A percentile compares a stretch with the other conserved stretches of the same genome.
phyloP scores from a whole-genome alignment of 148 eudicot species.

The Persicaria tinctoria region DNA sequence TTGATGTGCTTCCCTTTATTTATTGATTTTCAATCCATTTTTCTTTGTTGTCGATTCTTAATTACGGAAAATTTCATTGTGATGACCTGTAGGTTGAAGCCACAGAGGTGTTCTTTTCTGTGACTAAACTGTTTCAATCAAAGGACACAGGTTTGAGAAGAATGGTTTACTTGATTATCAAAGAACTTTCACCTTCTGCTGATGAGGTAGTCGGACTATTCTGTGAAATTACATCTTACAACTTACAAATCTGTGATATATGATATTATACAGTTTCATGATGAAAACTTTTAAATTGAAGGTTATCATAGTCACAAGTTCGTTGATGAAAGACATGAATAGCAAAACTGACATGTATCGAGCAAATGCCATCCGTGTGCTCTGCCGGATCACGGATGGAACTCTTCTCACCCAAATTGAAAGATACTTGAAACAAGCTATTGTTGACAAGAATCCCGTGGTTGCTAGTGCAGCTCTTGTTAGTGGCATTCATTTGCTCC shows the following conservation, averaged over 20 bases:
- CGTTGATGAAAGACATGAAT: conserved; percentile 98
- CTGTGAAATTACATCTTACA: background rate
- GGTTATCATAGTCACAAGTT: conserved; percentile 95
- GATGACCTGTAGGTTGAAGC: conserved; percentile 58
- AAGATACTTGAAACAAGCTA: conserved; percentile 91
- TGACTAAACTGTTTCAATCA: conserved; percentile 82
- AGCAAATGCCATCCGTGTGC: conserved; percentile 92
- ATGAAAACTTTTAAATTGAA: conserved; percentile 18
- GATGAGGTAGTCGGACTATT: conserved; percentile 56
- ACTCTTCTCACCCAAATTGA: conserved; percentile 89
- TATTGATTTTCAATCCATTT: background rate
- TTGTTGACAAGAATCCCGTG: conserved; percentile 93
- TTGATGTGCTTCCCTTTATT: background rate
- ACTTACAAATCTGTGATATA: background rate
- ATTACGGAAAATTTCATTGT: background rate
- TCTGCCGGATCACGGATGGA: conserved; percentile 85
- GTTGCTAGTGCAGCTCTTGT: conserved; percentile 98
- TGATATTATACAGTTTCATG: background rate
- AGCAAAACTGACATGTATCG: conserved; percentile 95
- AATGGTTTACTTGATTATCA: conserved; percentile 87
- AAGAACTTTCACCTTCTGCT: conserved; percentile 88
- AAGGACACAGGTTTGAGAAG: conserved; percentile 73
- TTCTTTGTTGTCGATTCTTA: background rate
- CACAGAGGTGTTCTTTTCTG: conserved; percentile 86
- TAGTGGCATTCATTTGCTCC: conserved; percentile 87